phyloP scores from a whole-genome alignment of 805 yeast genomes.

The Teunomyces aglyptinius region DNA sequence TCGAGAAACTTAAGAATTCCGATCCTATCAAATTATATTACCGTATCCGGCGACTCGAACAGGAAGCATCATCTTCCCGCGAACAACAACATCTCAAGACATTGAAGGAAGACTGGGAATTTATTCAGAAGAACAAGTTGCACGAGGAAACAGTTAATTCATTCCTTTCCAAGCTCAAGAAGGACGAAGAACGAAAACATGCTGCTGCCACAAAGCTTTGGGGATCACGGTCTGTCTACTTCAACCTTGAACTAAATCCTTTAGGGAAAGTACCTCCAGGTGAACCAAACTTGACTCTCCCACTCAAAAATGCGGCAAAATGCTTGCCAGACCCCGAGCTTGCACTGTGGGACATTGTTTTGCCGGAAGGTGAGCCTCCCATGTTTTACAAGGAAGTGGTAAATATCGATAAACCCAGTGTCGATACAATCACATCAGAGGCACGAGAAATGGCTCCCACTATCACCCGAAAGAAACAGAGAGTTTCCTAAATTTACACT shows the following conservation, averaged over 20 bases:
- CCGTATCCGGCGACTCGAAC: slow-evolving; percentile 31
- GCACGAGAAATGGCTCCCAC: slow-evolving; percentile 5
- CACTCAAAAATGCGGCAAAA: slow-evolving; percentile 16
- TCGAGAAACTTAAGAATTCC: slow-evolving; percentile 23
- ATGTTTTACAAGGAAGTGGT: slow-evolving; percentile 43
- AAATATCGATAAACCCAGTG: slow-evolving; percentile 20
- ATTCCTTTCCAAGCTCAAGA: slow-evolving; percentile 21
- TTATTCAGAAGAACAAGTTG: slow-evolving; percentile 32
- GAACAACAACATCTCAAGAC: slow-evolving; percentile 20
- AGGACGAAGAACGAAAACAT: slow-evolving; percentile 15
- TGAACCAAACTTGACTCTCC: slow-evolving; percentile 29
- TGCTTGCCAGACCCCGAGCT: slow-evolving; percentile 2
- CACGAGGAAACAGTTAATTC: slow-evolving; percentile 28
- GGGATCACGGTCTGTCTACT: slow-evolving; percentile 53
- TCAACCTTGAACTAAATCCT: slow-evolving; percentile 67
- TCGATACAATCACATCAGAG: slow-evolving; percentile 9
- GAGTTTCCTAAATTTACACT: slow-evolving; percentile 1
- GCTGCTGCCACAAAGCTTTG: slow-evolving; percentile 27
- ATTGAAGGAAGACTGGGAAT: slow-evolving; percentile 41
- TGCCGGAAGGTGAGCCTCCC: slow-evolving; percentile 46
- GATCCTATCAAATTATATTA: slow-evolving; percentile 36
- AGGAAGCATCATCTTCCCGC: slow-evolving; percentile 11
- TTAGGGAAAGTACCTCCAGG: slow-evolving; percentile 50
- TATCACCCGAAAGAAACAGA: background rate
- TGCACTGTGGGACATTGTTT: slow-evolving; percentile 21